Evolutionary conservation across 345 rosid species (phyloP), one percentile per base, ranked within the genome.

Genomic region (Diplotaxis tenuifolia): DNA sequence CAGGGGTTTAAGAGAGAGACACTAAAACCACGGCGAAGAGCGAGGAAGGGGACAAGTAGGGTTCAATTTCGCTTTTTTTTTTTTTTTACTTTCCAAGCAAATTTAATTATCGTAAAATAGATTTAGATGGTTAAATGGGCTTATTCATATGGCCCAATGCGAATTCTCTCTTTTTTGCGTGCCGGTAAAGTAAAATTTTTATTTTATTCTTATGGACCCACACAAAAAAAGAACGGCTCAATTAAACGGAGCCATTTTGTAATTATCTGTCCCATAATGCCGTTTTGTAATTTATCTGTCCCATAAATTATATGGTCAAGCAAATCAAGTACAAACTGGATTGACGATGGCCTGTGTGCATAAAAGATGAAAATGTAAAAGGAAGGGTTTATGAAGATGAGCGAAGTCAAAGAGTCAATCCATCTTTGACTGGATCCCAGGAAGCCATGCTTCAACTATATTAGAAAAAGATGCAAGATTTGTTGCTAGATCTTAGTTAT

Each of bases 381-480:
- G 20, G 2, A 50, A 49, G 5, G 28, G 27, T 53, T 53, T 53
- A 9, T 53, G 57, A 53, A 28, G 65, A 47, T 32, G 15, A 20
- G 23, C 45, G 31, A 62, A 70, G 4, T 4, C 10, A 22, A 69
- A 93, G 97, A 11, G 97, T 96, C 75, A 83, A 87, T 19, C 81
- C 77, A 78, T 93, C 98, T 77, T 88, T 89, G 70, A 82, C 84
- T 23, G 87, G 78, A 74, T 83, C 72, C 94, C 92, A 93, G 66
- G 66, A 79, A 77, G 47, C 87, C 93, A 77, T 87, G 98, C 97
- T 90, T 83, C 77, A 61, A 74, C 70, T n/a, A n/a, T n/a, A n/a
- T n/a, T n/a, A 66, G 22, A 47, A 32, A 7, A 61, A 38, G 7
- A 78, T 8, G 19, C n/a, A 56, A 8, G 34, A 55, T 2, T n/a